Base-by-base conservation (phyloP, 164 flowering plant genomes). In the Vitis amurensis region DNA sequence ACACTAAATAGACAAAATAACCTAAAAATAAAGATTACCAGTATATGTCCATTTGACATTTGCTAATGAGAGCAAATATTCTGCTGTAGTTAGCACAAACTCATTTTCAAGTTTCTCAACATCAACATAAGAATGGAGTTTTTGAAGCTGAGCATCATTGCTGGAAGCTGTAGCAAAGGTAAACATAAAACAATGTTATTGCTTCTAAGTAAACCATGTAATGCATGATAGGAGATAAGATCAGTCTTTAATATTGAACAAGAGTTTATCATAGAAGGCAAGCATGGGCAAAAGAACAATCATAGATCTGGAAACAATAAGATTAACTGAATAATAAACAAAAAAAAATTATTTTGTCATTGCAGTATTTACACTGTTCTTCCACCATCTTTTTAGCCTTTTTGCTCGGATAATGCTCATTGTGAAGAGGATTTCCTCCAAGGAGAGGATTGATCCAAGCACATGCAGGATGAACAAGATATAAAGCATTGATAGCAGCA, bases 401-500 rank as follows among this genome's bases (percentile, higher is more conserved):
- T 81, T 95, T 93, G 76, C 70, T 79, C 61, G 92, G 97, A 76
- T 87, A 80, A 53, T 71, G 75, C 65, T 78, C 86, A 74, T 75
- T 81, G 14, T 61, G 64, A 64, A 71, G 44, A 69, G 70, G 63
- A 65, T 58, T 68, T 71, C 76, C 82, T 37, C 83, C 94, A 61
- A 63, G 69, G 61, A 73, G 78, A 50, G 81, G 82, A 27, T 90
- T 97, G 75, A 95, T 85, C 98, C 98, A 95, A 65, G 97, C 92
- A 90, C 84, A 80, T 57, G 82, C 79, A 74, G 97, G 90, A 80
- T 83, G 86, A 78, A 91, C 93, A 79, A 95, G 97, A 71, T 87
- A 83, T 68, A 95, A 77, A 48, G 98, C 92, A 83, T 93, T 95
- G 70, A 95, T 86, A 52, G 97, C 88, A 55, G 96, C 96, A 78